These are phyloP conservation scores for Ophiostoma fasciatum DNA, from an alignment of 2,329 filamentous ascomycete genomes.

Conservation along the genomic window DNA sequence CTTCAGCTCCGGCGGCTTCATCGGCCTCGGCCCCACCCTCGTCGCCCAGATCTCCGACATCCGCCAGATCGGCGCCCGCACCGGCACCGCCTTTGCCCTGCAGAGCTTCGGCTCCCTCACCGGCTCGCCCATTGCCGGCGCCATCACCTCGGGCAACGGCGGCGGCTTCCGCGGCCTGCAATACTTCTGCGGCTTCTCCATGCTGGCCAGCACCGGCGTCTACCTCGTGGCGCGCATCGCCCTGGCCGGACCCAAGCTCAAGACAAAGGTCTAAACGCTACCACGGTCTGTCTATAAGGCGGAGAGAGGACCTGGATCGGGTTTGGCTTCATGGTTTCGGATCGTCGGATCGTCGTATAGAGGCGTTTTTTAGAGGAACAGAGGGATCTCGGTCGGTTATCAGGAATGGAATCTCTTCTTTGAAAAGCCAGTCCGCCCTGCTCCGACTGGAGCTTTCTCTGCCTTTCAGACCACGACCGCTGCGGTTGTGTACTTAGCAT, in stretches of 20 bases:
- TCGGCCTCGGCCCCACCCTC: slow-evolving; percentile 40
- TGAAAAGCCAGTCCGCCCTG: too few relatives aligned
- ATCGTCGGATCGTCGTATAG: too few relatives aligned
- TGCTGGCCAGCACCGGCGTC: slow-evolving; percentile 15
- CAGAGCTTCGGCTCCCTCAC: slow-evolving; percentile 42
- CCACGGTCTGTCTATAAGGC: too few relatives aligned
- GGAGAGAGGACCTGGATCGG: too few relatives aligned
- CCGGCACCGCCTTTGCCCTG: slow-evolving; percentile 40
- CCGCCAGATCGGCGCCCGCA: slow-evolving; percentile 42
- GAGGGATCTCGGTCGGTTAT: too few relatives aligned
- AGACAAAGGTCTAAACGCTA: slow-evolving; percentile 14
- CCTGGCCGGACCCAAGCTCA: slow-evolving; percentile 15
- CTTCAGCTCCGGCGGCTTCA: slow-evolving; percentile 48
- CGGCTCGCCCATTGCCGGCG: slow-evolving; percentile 42
- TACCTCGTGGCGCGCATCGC: slow-evolving; percentile 14
- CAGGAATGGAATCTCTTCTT: too few relatives aligned
- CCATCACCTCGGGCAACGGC: slow-evolving; percentile 26
- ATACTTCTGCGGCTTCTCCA: slow-evolving; percentile 38
- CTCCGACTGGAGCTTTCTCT: too few relatives aligned
- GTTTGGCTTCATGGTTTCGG: too few relatives aligned
- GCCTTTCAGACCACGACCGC: too few relatives aligned
- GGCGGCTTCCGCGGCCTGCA: slow-evolving; percentile 36
- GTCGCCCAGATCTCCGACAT: slow-evolving; percentile 47
- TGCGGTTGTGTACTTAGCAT: too few relatives aligned
- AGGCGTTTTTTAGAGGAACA: too few relatives aligned